Base-by-base conservation (phyloP, 1,284 basidiomycete species). In the Paramarasmius palmivorus region DNA sequence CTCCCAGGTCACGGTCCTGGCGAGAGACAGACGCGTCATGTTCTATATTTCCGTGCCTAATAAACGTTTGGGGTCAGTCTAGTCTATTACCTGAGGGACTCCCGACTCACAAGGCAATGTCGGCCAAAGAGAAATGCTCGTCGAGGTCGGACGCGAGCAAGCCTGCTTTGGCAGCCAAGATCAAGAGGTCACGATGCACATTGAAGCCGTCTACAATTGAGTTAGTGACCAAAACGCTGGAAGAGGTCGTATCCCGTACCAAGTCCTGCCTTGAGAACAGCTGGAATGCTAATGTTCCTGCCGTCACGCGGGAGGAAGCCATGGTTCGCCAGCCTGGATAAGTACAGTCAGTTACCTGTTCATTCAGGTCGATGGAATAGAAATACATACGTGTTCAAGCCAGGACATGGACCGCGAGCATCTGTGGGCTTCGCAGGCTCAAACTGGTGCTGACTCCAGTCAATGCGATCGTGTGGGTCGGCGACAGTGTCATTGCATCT, bases 11-110 rank as follows among this genome's bases (percentile, higher is more conserved):
- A 20, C 38, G 52, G 49, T 63, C 61, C 3, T 39, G 34, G 23
- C 61, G 57, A 19, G 61, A 61, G 34, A 59, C 10, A 26, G 59
- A 61, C 12, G 58, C 60, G 50, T 62, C 61, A 54, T 62, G 62
- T 46, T 63, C 60, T 12, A 61, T 55, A 38, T 53, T 58, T 7
- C 50, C 57, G 50, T 63, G 60, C 1, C 60, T 61, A 20, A 14
- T 15, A 8, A n/a, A 37, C 9, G 34, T n/a, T n/a, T n/a, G n/a
- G n/a, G n/a, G 44, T 15, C 29, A 4, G 17, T 8, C 19, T 32
- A 15, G 3, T 23, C 32, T 23, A 15, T 12, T 19, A 26, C 35
- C 23, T 19, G n/a, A 29, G 6, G 25, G 14, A 38, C 15, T 19
- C 14, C 37, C 10, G 1, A 51, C 56, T 19, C 34, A 61, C 60